phyloP scores from a whole-genome alignment of 495 filamentous ascomycete genomes.

The Cercophora scortea region DNA sequence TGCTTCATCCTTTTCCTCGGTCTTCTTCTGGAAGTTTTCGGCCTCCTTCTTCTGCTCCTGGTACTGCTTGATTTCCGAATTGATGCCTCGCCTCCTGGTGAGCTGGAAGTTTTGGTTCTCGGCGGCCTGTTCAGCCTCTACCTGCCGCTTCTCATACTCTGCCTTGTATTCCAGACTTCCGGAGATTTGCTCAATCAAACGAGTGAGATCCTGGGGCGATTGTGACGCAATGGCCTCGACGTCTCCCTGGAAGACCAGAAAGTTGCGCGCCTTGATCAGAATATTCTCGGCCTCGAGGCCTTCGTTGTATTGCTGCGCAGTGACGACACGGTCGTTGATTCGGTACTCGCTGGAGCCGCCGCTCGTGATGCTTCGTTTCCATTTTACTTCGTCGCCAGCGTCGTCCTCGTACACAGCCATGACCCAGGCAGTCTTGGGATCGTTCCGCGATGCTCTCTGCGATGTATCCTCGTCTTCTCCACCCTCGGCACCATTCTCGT shows the following conservation, averaged over 20 bases:
- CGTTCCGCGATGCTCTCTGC: slow-evolving; percentile 47
- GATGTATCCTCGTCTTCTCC: slow-evolving; percentile 52
- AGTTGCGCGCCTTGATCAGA: slow-evolving; percentile 94
- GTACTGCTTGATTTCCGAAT: slow-evolving; percentile 96
- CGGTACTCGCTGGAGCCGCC: slow-evolving; percentile 88
- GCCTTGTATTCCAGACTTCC: slow-evolving; percentile 92
- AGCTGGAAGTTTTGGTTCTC: slow-evolving; percentile 85
- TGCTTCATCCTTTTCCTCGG: slow-evolving; percentile 81
- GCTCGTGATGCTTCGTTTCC: slow-evolving; percentile 90
- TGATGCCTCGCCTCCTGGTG: slow-evolving; percentile 83
- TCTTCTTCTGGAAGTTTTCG: slow-evolving; percentile 81
- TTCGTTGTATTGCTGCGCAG: slow-evolving; percentile 87
- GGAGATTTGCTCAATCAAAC: slow-evolving; percentile 94
- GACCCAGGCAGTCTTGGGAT: slow-evolving; percentile 93
- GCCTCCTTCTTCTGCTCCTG: slow-evolving; percentile 96
- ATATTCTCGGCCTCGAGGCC: slow-evolving; percentile 92
- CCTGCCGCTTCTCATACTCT: slow-evolving; percentile 85
- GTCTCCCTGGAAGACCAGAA: slow-evolving; percentile 96
- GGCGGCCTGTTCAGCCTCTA: slow-evolving; percentile 73
- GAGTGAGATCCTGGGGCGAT: slow-evolving; percentile 86
- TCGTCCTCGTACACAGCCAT: slow-evolving; percentile 99
- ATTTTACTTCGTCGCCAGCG: slow-evolving; percentile 87
- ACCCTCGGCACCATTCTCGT: slow-evolving; percentile 43
- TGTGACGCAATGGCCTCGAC: slow-evolving; percentile 97
- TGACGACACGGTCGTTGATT: slow-evolving; percentile 87